Conservation (phyloP, 2,329 filamentous ascomycete genomes). For the Cladosporium sp. region DNA sequence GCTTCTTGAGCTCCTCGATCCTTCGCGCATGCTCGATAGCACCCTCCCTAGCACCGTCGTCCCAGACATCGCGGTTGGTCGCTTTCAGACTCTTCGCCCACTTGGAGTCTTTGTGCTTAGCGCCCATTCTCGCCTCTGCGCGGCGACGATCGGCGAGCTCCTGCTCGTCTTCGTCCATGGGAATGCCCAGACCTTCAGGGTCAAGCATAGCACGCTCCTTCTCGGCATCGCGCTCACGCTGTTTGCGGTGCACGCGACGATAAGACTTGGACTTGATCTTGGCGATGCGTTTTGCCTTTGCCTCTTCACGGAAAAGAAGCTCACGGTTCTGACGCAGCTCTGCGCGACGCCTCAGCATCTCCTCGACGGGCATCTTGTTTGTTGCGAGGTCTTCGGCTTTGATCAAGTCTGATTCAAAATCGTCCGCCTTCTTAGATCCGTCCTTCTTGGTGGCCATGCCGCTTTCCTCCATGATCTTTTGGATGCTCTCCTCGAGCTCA, state of each 20-base stretch:
- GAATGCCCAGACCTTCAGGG: conserved; percentile 59
- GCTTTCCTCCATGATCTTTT: conserved; percentile 86
- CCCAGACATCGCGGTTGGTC: conserved; percentile 80
- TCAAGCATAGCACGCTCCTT: conserved; percentile 58
- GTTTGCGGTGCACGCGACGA: conserved; percentile 85
- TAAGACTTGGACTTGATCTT: conserved; percentile 99
- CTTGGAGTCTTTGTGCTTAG: conserved; percentile 83
- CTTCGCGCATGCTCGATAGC: conserved; percentile 78
- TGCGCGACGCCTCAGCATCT: conserved; percentile 70
- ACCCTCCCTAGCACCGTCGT: conserved; percentile 78
- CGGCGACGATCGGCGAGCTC: conserved; percentile 71
- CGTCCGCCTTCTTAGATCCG: conserved; percentile 46
- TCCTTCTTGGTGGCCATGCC: conserved; percentile 65
- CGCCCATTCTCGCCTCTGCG: conserved; percentile 82
- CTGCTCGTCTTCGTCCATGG: conserved; percentile 64
- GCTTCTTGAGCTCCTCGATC: conserved; percentile 77
- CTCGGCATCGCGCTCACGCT: conserved; percentile 62
- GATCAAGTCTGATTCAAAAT: conserved; percentile 64
- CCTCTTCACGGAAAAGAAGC: conserved; percentile 82
- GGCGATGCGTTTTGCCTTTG: conserved; percentile 88
- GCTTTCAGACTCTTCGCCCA: conserved; percentile 86
- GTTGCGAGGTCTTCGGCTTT: conserved; percentile 70
- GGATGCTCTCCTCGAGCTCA: conserved; percentile 82
- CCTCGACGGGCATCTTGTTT: conserved; percentile 71
- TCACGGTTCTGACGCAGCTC: conserved; percentile 81